A percentile compares a stretch with the other conserved stretches of the same genome.
phyloP scores from a whole-genome alignment of 371 early-diverging fungal genomes.

The Thermomucor indicae-seudaticae region DNA sequence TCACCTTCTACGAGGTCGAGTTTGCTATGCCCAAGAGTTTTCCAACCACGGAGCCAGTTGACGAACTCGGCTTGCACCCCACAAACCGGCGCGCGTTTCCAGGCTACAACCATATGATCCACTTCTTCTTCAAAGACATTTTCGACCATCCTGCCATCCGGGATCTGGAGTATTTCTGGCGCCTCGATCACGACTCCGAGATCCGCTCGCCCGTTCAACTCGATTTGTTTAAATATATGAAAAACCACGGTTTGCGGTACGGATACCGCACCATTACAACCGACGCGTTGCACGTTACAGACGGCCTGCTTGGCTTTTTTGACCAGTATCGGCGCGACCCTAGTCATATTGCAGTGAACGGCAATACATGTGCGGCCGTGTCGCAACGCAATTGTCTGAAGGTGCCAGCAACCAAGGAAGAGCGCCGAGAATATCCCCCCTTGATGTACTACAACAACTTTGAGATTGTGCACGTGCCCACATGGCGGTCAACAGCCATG shows the following conservation, averaged over 20 bases:
- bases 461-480: constrained; percentile 17
- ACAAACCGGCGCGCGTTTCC: constrained; percentile 17
- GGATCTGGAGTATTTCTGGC: constrained; percentile 16
- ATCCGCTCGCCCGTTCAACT: constrained; percentile 8
- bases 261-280: constrained; percentile 12
- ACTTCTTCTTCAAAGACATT: constrained; percentile 15
- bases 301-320: constrained; percentile 16
- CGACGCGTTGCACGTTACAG: constrained; percentile 12
- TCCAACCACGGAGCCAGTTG: constrained; percentile 1
- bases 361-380: constrained; percentile 1
- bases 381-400: constrained; percentile 11
- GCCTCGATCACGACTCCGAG: constrained; percentile 13
- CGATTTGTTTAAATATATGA: constrained; percentile 17
- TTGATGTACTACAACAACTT: constrained; percentile 20
- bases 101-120: constrained; percentile 20
- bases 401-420: constrained; percentile 5
- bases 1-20: constrained; percentile 6
- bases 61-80: constrained; percentile 8
- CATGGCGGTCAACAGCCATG: constrained; percentile 11
- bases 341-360: neutral
- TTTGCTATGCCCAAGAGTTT: constrained; percentile 7
- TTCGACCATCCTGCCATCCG: constrained; percentile 7
- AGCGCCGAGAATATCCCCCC: constrained; percentile 3
- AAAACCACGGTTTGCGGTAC: constrained; percentile 5
- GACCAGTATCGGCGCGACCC: constrained; percentile 10